phyloP scores from a whole-genome alignment of 78 protist genomes.

The Chrysochromulina parva region DNA sequence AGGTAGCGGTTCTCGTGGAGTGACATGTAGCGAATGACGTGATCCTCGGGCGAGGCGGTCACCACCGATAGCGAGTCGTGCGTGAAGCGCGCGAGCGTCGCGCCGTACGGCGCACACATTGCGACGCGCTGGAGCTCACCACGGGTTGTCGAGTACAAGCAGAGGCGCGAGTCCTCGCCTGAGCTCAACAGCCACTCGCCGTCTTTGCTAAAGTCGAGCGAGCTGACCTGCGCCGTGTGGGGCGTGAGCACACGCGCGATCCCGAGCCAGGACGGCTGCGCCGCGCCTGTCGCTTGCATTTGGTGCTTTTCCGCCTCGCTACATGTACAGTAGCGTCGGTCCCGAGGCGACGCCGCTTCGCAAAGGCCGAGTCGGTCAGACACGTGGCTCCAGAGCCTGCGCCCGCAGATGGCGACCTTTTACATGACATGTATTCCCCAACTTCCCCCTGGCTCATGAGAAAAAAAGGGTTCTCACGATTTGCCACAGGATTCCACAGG shows the following conservation, averaged over 20 bases:
- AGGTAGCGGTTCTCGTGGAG: constrained; percentile 45
- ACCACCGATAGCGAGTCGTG: constrained; percentile 3
- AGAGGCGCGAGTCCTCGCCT: neutral
- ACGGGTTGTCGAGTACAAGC: neutral
- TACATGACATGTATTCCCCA: too few species aligned
- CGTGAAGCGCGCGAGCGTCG: constrained; percentile 17
- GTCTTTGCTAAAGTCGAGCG: neutral
- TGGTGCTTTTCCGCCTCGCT: too few species aligned
- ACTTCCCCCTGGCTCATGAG: too few species aligned
- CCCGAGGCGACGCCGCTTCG: too few species aligned
- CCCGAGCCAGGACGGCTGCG: too few species aligned
- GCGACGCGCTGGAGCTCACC: neutral
- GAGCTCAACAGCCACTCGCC: neutral
- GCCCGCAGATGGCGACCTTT: too few species aligned
- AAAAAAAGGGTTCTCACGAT: too few species aligned
- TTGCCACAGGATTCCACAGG: too few species aligned
- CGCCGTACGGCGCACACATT: neutral
- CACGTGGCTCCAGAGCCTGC: too few species aligned
- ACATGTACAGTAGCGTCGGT: too few species aligned
- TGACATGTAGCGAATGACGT: constrained; percentile 27
- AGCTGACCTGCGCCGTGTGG: neutral
- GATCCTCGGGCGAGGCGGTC: constrained; percentile 8
- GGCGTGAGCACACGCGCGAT: neutral
- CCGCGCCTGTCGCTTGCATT: too few species aligned
- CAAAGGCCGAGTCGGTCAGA: too few species aligned